Evolutionary conservation across 192 early-diverging fungal genomes (phyloP), one percentile per base, ranked within the genome.

Genomic region (Martensiomyces pterosporus): DNA sequence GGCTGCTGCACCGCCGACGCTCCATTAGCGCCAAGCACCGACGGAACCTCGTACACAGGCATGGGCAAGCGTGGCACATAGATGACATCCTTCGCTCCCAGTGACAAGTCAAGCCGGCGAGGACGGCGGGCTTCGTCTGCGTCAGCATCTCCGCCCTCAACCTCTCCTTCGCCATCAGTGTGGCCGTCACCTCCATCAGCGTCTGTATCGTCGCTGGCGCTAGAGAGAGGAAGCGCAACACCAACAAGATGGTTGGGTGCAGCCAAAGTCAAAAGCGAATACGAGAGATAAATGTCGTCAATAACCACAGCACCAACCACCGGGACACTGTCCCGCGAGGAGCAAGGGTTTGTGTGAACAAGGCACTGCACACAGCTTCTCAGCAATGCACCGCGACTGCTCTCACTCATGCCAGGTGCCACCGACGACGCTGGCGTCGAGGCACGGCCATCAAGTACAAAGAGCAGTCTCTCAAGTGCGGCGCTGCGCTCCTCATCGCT

Each of bases 231-330:
- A 33, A 83, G 54, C 41, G 76, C 41, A 16, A 79, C 47, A 17
- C 83, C 81, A 37, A 82, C 67, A 2, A 86, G 55, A 34, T 80
- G 76, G 33, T 60, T 68, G 12, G 79, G 69, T 0, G 73, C 67
- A 7, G 82, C 80, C 36, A 85, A 36, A 6, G 79, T 55, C 14
- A 91, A 37, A 12, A 87, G 53, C 21, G 82, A 84, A 49, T 87
- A 85, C n/a, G 85, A 84, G 24, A 91, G 64, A 40, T 82, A 89
- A 2, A 78, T 46, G 39, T 88, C 87, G 3, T 76, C 77, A 4
- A 89, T 50, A 8, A 82, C 52, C 2, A 60, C 66, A 6, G 80
- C 64, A 12, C 87, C 89, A 51, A 84, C 60, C 26, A 87, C 63
- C 35, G 60, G 80, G 45, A 38, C 7, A 54, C 36, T 24, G 49